Percentiles rank a stretch among this genome's conserved stretches.
Conservation (phyloP, 2,329 filamentous ascomycete genomes). For the Lomentospora prolificans region DNA sequence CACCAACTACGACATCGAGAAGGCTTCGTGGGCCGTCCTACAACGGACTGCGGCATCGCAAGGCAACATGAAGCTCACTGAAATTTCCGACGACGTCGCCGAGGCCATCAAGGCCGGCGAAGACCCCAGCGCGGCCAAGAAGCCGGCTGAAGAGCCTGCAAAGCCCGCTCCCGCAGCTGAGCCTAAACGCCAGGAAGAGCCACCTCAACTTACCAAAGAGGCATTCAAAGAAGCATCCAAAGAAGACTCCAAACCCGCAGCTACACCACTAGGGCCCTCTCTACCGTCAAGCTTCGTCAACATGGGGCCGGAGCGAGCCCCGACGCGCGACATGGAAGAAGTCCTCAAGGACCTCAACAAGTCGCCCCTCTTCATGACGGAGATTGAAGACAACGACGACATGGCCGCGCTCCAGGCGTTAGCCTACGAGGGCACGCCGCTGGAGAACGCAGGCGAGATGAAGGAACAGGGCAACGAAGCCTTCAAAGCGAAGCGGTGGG, state of each 20-base stretch:
- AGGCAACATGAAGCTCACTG: conserved; percentile 1
- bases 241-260: too few relatives aligned
- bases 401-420: conserved; percentile 82
- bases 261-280: too few relatives aligned
- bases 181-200: not conserved
- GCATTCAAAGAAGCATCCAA: too few relatives aligned
- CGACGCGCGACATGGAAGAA: conserved; percentile 37
- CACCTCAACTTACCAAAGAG: too few relatives aligned
- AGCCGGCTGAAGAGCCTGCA: not conserved
- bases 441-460: conserved; percentile 75
- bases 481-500: conserved; percentile 63
- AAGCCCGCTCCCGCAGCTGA: not conserved
- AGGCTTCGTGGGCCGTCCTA: too few relatives aligned
- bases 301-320: conserved; percentile 25
- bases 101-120: conserved; percentile 4
- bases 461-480: conserved; percentile 88
- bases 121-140: conserved; percentile 4
- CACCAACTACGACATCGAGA: not conserved
- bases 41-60: too few relatives aligned
- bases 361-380: conserved; percentile 90
- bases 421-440: conserved; percentile 82
- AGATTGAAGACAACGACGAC: conserved; percentile 73
- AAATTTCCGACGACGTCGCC: not conserved
- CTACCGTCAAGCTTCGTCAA: conserved; percentile 18
- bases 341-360: conserved; percentile 47